Evolutionary conservation across 306 rosid species (phyloP).

Genomic region (Pachyrhizus erosus): DNA sequence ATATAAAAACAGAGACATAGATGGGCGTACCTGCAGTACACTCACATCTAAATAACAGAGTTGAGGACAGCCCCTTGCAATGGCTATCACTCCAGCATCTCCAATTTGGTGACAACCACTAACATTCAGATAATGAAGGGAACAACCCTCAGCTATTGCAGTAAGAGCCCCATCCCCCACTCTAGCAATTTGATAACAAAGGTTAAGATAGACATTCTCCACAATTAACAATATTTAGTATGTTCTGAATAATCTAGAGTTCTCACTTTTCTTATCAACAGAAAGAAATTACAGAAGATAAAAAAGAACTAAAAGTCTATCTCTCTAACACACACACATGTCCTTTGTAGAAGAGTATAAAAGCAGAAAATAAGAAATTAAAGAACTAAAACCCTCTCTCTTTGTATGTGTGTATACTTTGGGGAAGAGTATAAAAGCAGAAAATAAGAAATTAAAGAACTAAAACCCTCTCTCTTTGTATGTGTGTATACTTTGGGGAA

Average conservation of each 20-base stretch:
- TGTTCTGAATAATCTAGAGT: background rate
- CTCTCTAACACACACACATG: no score
- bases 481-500: background rate
- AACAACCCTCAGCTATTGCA: slow-evolving; percentile 71
- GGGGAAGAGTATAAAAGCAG: background rate
- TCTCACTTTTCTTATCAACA: background rate
- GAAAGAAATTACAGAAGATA: background rate
- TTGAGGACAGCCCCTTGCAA: slow-evolving; percentile 83
- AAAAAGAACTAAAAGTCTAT: no score
- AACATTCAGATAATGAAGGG: slow-evolving; percentile 74
- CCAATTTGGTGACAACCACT: slow-evolving; percentile 90
- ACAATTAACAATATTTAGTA: background rate
- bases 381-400: no score
- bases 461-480: no score
- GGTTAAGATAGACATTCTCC: slow-evolving; percentile 11
- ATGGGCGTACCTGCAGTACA: slow-evolving; percentile 70
- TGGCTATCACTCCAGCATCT: slow-evolving; percentile 81
- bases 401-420: no score
- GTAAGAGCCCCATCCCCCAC: slow-evolving; percentile 84
- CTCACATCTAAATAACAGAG: slow-evolving; percentile 72
- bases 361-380: background rate
- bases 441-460: background rate
- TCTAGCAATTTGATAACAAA: slow-evolving; percentile 49
- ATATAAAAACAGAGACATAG: slow-evolving; percentile 1
- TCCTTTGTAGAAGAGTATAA: no score